These are phyloP conservation scores for Lycium ferocissimum DNA, from an alignment of 257 asterid genomes.

Conservation along the genomic window DNA sequence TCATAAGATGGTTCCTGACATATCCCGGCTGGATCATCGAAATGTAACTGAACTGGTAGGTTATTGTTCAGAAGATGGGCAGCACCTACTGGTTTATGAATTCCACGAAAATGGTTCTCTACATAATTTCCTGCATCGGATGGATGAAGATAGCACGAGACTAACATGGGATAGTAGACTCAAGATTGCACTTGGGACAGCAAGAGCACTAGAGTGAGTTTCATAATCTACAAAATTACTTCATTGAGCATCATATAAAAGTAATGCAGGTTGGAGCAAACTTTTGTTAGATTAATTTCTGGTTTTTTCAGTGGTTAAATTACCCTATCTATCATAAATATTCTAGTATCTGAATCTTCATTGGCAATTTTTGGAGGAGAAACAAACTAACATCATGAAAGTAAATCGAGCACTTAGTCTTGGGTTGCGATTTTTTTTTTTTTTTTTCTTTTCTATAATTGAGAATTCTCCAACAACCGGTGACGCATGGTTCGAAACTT, in stretches of 20 bases:
- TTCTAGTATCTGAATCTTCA: background rate
- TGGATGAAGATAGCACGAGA: constrained; percentile 70
- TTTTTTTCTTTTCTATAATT: background rate
- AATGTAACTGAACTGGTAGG: constrained; percentile 88
- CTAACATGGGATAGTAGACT: constrained; percentile 87
- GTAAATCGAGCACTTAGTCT: background rate
- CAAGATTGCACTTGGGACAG: constrained; percentile 94
- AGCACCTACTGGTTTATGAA: constrained; percentile 77
- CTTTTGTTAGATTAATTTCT: background rate
- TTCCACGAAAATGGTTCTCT: constrained; percentile 82
- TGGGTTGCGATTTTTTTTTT: background rate
- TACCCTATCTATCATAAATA: background rate
- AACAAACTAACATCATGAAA: background rate
- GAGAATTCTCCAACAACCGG: background rate
- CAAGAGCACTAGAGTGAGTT: constrained; percentile 93
- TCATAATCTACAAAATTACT: background rate
- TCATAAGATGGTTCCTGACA: constrained; percentile 66
- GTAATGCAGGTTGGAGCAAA: background rate
- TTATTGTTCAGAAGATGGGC: constrained; percentile 89
- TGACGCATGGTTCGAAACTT: background rate
- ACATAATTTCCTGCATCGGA: constrained; percentile 70
- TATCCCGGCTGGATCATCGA: constrained; percentile 78
- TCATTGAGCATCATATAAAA: background rate
- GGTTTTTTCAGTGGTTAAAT: background rate
- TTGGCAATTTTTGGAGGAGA: background rate